phyloP scores from a whole-genome alignment of 2,329 filamentous ascomycete genomes.

The Ascomycota sp. region DNA sequence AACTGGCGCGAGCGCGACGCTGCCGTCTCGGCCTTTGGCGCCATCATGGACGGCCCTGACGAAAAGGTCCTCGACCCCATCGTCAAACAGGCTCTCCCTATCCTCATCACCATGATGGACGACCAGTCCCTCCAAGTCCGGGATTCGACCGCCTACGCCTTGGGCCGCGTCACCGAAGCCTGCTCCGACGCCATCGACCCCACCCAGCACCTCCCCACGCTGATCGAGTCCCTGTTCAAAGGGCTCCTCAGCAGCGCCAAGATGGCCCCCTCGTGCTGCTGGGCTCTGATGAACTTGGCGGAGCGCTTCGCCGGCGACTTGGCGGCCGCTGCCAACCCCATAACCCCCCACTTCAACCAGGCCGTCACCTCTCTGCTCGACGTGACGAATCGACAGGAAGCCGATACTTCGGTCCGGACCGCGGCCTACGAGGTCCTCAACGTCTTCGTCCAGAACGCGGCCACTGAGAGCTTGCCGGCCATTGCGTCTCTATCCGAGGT shows the following conservation, averaged over 20 bases:
- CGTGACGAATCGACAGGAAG: conserved; percentile 62
- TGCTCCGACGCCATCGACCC: conserved; percentile 84
- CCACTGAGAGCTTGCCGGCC: conserved; percentile 59
- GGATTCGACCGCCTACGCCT: conserved; percentile 86
- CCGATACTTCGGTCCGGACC: conserved; percentile 74
- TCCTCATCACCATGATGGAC: conserved; percentile 79
- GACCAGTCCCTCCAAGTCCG: conserved; percentile 75
- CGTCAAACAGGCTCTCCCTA: conserved; percentile 81
- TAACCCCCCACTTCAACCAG: conserved; percentile 82
- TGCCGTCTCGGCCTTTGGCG: conserved; percentile 87
- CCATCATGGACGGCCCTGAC: conserved; percentile 96
- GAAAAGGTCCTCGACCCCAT: conserved; percentile 79
- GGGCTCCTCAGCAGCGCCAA: conserved; percentile 78
- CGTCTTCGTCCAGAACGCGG: conserved; percentile 77
- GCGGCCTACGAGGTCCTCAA: conserved; percentile 94
- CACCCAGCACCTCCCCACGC: conserved; percentile 53
- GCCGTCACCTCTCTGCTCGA: conserved; percentile 68
- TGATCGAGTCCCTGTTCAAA: conserved; percentile 75
- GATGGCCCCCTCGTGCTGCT: conserved; percentile 96
- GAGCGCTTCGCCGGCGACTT: conserved; percentile 82
- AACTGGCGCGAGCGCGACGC: conserved; percentile 93
- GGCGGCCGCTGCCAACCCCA: conserved; percentile 52
- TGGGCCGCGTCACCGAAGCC: conserved; percentile 86
- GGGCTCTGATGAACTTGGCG: conserved; percentile 94
- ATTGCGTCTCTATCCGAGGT: conserved; percentile 70